Conservation (phyloP, 208 protist species). For the Trypanosoma congolense region DNA sequence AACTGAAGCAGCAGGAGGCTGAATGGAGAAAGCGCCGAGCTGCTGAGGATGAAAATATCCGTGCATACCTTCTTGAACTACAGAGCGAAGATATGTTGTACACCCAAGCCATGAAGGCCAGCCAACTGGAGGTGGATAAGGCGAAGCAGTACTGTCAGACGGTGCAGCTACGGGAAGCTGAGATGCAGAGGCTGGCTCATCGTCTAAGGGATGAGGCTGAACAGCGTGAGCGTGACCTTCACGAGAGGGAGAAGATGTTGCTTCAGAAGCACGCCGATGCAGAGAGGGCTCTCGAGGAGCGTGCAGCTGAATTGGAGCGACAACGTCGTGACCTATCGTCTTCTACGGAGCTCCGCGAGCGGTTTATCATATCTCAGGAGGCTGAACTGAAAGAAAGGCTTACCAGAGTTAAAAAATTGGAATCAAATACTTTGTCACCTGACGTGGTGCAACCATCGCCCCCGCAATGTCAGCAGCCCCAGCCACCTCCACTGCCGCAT, state of each 20-base stretch:
- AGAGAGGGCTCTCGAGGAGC: constrained; percentile 30
- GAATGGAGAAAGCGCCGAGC: constrained; percentile 20
- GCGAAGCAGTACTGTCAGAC: constrained; percentile 33
- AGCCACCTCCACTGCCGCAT: too few relatives aligned
- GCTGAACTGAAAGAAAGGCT: constrained; percentile 32
- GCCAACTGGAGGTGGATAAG: constrained; percentile 2
- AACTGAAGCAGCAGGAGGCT: constrained; percentile 16
- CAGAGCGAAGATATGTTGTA: constrained; percentile 52
- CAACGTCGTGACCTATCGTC: constrained; percentile 26
- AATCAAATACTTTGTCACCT: too few relatives aligned
- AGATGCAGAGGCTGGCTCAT: constrained; percentile 35
- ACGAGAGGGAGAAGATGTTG: constrained; percentile 32
- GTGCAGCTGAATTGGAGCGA: constrained; percentile 38
- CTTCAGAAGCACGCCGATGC: constrained; percentile 23
- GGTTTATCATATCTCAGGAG: constrained; percentile 51
- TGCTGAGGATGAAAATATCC: constrained; percentile 52
- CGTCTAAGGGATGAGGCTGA: constrained; percentile 37
- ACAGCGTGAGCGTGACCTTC: constrained; percentile 35
- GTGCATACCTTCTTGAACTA: constrained; percentile 45
- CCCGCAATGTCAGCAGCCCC: too few relatives aligned
- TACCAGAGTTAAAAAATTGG: constrained; percentile 55
- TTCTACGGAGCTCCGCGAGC: constrained; percentile 34
- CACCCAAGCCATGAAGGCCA: neutral
- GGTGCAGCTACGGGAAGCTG: too few relatives aligned
- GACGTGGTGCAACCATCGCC: too few relatives aligned